A percentile compares a stretch with the other conserved stretches of the same genome.
phyloP scores from a whole-genome alignment of 2,329 filamentous ascomycete genomes.

The Sclerotinia minor region DNA sequence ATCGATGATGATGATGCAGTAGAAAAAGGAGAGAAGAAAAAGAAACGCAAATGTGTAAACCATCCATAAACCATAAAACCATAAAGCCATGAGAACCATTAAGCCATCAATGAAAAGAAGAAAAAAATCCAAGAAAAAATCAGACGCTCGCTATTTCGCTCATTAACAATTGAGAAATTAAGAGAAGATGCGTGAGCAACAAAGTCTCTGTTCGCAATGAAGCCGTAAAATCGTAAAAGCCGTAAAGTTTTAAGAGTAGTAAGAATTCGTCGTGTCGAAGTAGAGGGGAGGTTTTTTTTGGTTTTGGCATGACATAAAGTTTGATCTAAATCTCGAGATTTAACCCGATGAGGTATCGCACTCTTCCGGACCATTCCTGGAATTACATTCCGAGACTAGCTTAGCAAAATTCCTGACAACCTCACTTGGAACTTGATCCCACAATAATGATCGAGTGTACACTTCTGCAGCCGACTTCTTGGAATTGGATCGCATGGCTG shows the following conservation, averaged over 20 bases:
- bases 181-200: slow-evolving; percentile 50
- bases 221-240: slow-evolving; percentile 34
- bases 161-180: slow-evolving; percentile 36
- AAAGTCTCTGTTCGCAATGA: slow-evolving; percentile 44
- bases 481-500: slow-evolving; percentile 70
- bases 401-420: slow-evolving; percentile 91
- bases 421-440: slow-evolving; percentile 90
- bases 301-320: slow-evolving; percentile 4
- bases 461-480: slow-evolving; percentile 81
- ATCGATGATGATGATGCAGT: slow-evolving; percentile 25
- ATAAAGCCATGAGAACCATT: slow-evolving; percentile 34
- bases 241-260: slow-evolving; percentile 25
- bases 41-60: slow-evolving; percentile 12
- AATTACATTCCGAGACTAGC: slow-evolving; percentile 77
- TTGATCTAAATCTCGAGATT: not conserved
- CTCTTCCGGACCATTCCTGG: slow-evolving; percentile 39
- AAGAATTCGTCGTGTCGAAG: slow-evolving; percentile 21
- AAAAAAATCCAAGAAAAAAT: slow-evolving; percentile 30
- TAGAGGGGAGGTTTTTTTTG: slow-evolving; percentile 22
- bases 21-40: slow-evolving; percentile 21
- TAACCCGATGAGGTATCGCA: slow-evolving; percentile 29
- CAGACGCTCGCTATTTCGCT: slow-evolving; percentile 38
- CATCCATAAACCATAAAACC: slow-evolving; percentile 22
- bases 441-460: slow-evolving; percentile 87
- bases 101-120: slow-evolving; percentile 41